Conservation (phyloP, 306 rosid genomes). For the Quercus gilva region DNA sequence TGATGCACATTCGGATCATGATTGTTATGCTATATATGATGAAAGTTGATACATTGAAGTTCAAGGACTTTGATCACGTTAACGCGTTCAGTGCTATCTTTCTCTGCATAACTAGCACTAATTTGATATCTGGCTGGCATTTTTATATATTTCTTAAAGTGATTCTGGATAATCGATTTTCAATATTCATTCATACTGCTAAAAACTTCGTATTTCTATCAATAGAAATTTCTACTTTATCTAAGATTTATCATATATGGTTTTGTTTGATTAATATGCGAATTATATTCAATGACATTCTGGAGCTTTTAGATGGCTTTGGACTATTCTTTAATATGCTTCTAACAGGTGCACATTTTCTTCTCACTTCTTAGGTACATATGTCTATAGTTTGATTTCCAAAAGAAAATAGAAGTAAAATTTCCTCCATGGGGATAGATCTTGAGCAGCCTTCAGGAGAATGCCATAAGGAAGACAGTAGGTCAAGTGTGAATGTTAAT, state of each 20-base stretch:
- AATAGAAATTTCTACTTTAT: background rate
- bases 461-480: slow-evolving; percentile 7
- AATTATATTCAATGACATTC: background rate
- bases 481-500: slow-evolving; percentile 13
- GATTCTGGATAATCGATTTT: background rate
- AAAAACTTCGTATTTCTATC: too few species aligned
- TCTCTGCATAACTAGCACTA: background rate
- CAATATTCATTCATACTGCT: background rate
- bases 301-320: background rate
- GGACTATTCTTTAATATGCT: background rate
- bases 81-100: background rate
- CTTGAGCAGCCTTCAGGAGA: slow-evolving; percentile 35
- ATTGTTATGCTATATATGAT: background rate
- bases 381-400: background rate
- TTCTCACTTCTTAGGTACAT: background rate
- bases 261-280: background rate
- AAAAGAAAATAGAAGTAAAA: background rate
- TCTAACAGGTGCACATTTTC: background rate
- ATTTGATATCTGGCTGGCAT: background rate
- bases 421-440: slow-evolving; percentile 27
- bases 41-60: background rate
- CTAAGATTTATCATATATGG: background rate
- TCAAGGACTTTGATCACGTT: background rate
- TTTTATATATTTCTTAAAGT: background rate
- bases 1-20: background rate